Evolutionary conservation across 108 stramenopile genomes (phyloP).

Genomic region (Schizochytrium sp.): DNA sequence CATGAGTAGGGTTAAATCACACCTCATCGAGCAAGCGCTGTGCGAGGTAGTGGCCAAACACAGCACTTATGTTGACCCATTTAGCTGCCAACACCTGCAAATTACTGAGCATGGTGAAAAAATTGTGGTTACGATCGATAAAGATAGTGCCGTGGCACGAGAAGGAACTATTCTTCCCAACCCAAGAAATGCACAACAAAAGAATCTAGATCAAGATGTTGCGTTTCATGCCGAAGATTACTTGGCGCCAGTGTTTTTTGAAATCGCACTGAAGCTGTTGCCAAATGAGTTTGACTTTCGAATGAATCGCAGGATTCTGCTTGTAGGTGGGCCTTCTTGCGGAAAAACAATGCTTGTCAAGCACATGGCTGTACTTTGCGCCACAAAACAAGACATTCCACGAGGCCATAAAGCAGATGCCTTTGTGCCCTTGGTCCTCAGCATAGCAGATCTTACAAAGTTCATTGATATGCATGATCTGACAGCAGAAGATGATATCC

Average conservation of each 20-base stretch:
- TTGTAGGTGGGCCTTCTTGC: conserved; percentile 31
- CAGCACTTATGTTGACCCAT: neutral
- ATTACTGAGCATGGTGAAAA: conserved; percentile 19
- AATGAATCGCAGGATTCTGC: neutral
- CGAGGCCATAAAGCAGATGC: neutral
- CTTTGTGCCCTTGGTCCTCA: conserved; percentile 32
- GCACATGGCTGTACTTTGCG: conserved; percentile 54
- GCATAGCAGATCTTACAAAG: neutral
- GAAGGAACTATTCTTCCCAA: neutral
- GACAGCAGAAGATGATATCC: neutral
- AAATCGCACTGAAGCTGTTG: neutral
- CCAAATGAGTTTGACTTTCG: conserved; percentile 32
- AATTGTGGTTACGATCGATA: neutral
- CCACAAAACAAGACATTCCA: neutral
- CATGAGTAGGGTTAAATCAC: neutral
- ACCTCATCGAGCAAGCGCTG: neutral
- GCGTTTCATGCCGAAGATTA: neutral
- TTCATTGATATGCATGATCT: neutral
- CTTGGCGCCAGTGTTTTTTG: conserved; percentile 31
- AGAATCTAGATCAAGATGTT: neutral
- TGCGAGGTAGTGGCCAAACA: conserved; percentile 22
- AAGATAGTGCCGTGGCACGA: neutral
- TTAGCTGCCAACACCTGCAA: conserved; percentile 6
- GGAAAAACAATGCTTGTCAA: conserved; percentile 51
- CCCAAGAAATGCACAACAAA: neutral